Conservation (phyloP, 1,139 yeast genomes). For the Pichia sp. region DNA sequence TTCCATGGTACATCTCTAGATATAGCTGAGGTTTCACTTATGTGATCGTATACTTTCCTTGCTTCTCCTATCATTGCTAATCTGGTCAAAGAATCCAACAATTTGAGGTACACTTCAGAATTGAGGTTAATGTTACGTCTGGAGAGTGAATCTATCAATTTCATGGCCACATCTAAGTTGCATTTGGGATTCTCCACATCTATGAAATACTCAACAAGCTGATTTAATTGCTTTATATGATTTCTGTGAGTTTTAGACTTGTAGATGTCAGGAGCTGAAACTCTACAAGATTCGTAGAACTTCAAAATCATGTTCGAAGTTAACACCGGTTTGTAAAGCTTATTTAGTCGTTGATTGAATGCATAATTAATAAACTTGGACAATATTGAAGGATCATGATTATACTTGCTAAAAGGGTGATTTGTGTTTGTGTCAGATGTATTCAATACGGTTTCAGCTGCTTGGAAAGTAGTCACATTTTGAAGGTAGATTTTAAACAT, state of each 20-base stretch:
- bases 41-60: constrained; percentile 10
- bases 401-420: constrained; percentile 14
- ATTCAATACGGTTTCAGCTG: background rate
- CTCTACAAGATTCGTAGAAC: constrained; percentile 3
- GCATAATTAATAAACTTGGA: constrained; percentile 15
- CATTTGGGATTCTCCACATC: constrained; percentile 1
- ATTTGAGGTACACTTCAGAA: constrained; percentile 12
- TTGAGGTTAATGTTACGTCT: constrained; percentile 8
- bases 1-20: background rate
- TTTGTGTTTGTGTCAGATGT: background rate
- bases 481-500: constrained; percentile 4
- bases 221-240: constrained; percentile 4
- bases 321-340: constrained; percentile 5
- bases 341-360: constrained; percentile 1
- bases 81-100: constrained; percentile 15
- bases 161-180: constrained; percentile 4
- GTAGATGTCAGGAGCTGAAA: constrained; percentile 2
- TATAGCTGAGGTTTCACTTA: background rate
- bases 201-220: constrained; percentile 1
- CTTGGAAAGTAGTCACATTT: constrained; percentile 3
- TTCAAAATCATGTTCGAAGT: constrained; percentile 5
- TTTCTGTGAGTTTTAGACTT: background rate
- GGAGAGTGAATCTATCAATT: constrained; percentile 4
- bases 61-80: constrained; percentile 18
- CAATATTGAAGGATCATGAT: constrained; percentile 16